phyloP scores from a whole-genome alignment of 768 basidiomycete genomes.

The Podaxis sp. region DNA sequence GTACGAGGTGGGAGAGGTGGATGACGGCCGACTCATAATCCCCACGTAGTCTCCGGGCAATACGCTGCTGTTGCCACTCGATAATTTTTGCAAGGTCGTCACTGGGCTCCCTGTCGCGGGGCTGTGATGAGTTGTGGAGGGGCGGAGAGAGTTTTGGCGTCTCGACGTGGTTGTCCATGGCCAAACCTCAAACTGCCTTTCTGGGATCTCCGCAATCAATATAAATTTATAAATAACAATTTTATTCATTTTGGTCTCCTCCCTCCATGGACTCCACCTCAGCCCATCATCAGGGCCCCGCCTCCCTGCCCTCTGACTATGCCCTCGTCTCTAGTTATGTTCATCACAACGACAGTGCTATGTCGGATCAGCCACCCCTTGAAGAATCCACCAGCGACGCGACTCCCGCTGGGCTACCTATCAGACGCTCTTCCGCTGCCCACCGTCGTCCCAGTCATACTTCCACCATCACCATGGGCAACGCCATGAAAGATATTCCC shows the following conservation, averaged over 20 bases:
- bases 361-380: not conserved
- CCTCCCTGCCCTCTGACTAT: slow-evolving; percentile 61
- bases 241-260: not conserved
- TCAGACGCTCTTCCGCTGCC: not conserved
- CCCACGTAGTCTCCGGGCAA: slow-evolving; percentile 59
- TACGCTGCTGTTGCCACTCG: slow-evolving; percentile 75
- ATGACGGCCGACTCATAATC: slow-evolving; percentile 73
- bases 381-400: not conserved
- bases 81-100: slow-evolving; percentile 49
- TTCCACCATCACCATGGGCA: slow-evolving; percentile 7
- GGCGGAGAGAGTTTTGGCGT: slow-evolving; percentile 29
- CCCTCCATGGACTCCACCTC: slow-evolving; percentile 10
- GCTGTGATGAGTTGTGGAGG: slow-evolving; percentile 48
- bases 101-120: slow-evolving; percentile 51
- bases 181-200: slow-evolving; percentile 2
- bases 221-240: no score
- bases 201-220: not conserved
- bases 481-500: not conserved
- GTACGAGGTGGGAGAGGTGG: slow-evolving; percentile 60
- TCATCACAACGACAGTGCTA: slow-evolving; percentile 19
- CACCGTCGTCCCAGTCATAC: not conserved
- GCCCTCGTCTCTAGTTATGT: slow-evolving; percentile 54
- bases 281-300: no score
- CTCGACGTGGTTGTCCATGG: slow-evolving; percentile 14
- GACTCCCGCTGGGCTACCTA: not conserved